Percentiles rank a stretch among this genome's conserved stretches.
Evolutionary conservation across 1,284 basidiomycete species (phyloP).

Genomic region (Rhodotorula sp.): DNA sequence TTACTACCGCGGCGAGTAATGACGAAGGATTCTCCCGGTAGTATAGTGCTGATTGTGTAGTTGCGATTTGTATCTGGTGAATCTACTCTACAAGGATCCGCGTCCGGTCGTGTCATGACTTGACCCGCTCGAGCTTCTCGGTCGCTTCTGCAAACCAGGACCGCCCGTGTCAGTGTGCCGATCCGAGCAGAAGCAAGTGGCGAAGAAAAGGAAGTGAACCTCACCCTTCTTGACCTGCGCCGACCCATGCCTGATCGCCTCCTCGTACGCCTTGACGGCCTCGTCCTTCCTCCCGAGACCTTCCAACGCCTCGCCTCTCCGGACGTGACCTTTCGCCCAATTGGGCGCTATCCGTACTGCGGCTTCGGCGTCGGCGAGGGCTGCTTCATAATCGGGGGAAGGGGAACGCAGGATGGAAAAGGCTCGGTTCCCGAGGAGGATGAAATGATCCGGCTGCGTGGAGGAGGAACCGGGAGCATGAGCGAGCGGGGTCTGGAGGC

Average conservation of each 20-base stretch:
- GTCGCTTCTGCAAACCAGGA: conserved; percentile 12
- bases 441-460: conserved; percentile 15
- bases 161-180: background rate
- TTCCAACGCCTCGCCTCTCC: conserved; percentile 39
- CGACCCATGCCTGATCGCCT: conserved; percentile 21
- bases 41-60: no score
- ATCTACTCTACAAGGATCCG: background rate
- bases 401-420: conserved; percentile 29
- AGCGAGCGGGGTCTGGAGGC: background rate
- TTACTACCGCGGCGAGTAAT: conserved; percentile 59
- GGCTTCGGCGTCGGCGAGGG: conserved; percentile 33
- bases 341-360: conserved; percentile 31
- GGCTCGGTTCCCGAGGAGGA: conserved; percentile 36
- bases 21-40: no score
- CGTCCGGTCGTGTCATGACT: background rate
- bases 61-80: background rate
- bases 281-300: conserved; percentile 11
- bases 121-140: conserved; percentile 17
- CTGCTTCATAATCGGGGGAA: conserved; percentile 1
- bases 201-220: background rate
- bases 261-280: conserved; percentile 32
- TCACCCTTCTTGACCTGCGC: conserved; percentile 29
- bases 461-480: background rate
- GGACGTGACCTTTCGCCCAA: conserved; percentile 39
- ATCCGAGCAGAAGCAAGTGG: background rate